Percentiles rank a stretch among this genome's conserved stretches.
Conservation (phyloP, 176 grass and related monocot species). For the Typha latifolia region DNA sequence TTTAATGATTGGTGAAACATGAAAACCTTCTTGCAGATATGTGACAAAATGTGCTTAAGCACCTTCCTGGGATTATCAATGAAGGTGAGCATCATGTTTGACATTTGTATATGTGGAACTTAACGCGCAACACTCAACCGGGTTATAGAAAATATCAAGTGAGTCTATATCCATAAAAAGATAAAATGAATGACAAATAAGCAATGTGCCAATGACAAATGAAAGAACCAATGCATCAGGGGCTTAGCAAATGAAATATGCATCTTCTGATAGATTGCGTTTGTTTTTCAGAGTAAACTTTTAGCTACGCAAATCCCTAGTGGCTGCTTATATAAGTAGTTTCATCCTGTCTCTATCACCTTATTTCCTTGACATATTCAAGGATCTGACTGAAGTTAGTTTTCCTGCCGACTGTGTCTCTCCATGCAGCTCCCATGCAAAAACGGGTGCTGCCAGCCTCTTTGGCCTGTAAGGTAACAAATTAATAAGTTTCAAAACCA, state of each 20-base stretch:
- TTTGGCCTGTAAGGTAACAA: conserved; percentile 61
- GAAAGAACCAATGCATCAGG: neutral
- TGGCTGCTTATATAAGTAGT: neutral
- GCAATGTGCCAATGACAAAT: conserved; percentile 1
- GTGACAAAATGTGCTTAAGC: neutral
- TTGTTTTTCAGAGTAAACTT: neutral
- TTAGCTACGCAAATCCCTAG: neutral
- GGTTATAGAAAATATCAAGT: neutral
- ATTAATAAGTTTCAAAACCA: neutral
- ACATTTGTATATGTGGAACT: neutral
- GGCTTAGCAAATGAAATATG: neutral
- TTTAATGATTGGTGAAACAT: neutral
- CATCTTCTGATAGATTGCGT: neutral
- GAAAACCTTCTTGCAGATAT: neutral
- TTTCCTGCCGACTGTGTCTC: conserved; percentile 89
- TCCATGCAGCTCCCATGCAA: conserved; percentile 99
- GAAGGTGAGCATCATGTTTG: neutral
- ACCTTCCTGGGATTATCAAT: neutral
- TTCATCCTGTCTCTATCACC: conserved; percentile 27
- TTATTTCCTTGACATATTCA: conserved; percentile 98
- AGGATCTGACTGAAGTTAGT: conserved; percentile 97
- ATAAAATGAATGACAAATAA: neutral
- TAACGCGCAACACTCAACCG: no score
- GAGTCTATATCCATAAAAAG: neutral
- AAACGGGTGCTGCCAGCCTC: conserved; percentile 90